Percentiles rank a stretch among this genome's conserved stretches.
phyloP scores from a whole-genome alignment of 805 yeast genomes.

The Kuraishia hungarica region DNA sequence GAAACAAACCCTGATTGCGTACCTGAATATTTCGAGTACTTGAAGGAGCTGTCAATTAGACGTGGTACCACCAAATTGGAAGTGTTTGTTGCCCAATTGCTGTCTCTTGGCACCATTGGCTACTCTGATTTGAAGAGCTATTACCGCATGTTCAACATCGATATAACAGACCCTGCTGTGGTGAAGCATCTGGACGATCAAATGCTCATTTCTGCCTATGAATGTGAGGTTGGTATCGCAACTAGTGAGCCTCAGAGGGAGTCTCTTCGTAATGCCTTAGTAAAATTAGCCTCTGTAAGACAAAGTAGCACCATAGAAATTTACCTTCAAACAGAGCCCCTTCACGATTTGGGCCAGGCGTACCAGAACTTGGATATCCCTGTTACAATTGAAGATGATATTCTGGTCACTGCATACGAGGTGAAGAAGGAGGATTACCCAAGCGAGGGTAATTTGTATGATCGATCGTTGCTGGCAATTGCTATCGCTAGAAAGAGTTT shows the following conservation, averaged over 20 bases:
- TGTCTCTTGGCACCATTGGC: constrained; percentile 45
- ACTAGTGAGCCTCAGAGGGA: constrained; percentile 14
- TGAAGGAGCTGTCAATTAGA: constrained; percentile 39
- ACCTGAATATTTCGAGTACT: constrained; percentile 51
- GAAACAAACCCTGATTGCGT: constrained; percentile 32
- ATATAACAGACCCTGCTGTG: constrained; percentile 13
- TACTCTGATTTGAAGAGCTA: constrained; percentile 29
- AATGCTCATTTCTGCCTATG: constrained; percentile 18
- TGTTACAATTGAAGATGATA: constrained; percentile 54
- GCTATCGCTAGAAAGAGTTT: constrained; percentile 52
- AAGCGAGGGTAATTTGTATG: constrained; percentile 29
- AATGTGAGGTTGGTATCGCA: constrained; percentile 12
- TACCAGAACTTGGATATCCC: constrained; percentile 42
- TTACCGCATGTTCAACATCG: constrained; percentile 19
- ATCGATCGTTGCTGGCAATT: constrained; percentile 53
- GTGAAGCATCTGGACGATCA: constrained; percentile 15
- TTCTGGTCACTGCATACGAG: constrained; percentile 67
- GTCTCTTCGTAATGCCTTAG: constrained; percentile 29
- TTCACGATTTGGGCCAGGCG: constrained; percentile 37
- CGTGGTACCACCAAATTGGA: constrained; percentile 38
- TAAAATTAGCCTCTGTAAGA: constrained; percentile 28
- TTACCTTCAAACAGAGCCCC: constrained; percentile 38
- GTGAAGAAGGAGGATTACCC: constrained; percentile 47
- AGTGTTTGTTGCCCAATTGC: constrained; percentile 32
- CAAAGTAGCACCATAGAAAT: constrained; percentile 25